Conservation (phyloP, 805 yeast species). For the Candida xyloterini region DNA sequence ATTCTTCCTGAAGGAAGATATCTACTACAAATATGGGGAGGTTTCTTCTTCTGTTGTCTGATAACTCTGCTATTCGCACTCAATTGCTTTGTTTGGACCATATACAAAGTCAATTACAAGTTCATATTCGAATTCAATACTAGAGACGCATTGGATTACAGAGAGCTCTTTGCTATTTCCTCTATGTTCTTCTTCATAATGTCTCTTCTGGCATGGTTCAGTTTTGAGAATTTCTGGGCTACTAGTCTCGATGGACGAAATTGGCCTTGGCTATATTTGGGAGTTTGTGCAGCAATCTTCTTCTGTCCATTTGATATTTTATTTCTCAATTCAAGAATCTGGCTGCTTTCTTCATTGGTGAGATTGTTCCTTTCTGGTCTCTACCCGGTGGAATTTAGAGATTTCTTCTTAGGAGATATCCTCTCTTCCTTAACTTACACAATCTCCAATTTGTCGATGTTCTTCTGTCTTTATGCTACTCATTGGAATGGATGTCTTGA, state of each 20-base stretch:
- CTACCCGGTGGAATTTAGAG: constrained; percentile 93
- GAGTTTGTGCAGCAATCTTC: constrained; percentile 43
- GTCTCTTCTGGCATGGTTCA: constrained; percentile 67
- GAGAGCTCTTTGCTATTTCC: constrained; percentile 66
- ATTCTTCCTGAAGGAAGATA: constrained; percentile 53
- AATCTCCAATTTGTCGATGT: constrained; percentile 78
- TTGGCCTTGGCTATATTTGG: constrained; percentile 79
- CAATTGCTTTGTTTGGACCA: constrained; percentile 70
- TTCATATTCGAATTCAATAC: constrained; percentile 88
- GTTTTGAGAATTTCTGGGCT: constrained; percentile 71
- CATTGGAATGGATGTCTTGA: constrained; percentile 60
- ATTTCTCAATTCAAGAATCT: constrained; percentile 63
- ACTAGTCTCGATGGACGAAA: constrained; percentile 56
- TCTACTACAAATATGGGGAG: constrained; percentile 88
- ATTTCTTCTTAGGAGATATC: constrained; percentile 90
- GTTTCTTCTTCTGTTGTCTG: constrained; percentile 68
- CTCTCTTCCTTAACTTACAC: constrained; percentile 86
- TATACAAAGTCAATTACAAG: constrained; percentile 77
- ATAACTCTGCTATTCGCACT: constrained; percentile 61
- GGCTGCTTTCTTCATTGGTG: constrained; percentile 72
- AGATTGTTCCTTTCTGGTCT: constrained; percentile 78
- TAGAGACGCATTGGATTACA: constrained; percentile 59
- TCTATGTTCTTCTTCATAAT: constrained; percentile 54
- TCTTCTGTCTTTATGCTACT: constrained; percentile 75
- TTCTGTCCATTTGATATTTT: constrained; percentile 61